phyloP scores from a whole-genome alignment of 2,329 filamentous ascomycete species.

The Aspergillus vadensis region DNA sequence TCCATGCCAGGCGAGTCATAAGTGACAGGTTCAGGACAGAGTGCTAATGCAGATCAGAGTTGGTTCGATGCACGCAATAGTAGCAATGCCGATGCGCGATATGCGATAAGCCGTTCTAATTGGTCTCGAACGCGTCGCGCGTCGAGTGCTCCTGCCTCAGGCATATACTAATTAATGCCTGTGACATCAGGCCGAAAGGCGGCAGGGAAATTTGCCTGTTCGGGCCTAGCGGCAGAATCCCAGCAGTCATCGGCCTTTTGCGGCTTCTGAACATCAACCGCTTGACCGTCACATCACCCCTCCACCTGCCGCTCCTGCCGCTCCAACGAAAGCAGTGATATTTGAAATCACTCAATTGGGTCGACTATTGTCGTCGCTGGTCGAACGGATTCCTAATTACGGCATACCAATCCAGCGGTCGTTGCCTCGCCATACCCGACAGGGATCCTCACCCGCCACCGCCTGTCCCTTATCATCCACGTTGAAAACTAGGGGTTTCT shows the following conservation, averaged over 20 bases:
- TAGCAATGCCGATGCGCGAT: conserved; percentile 13
- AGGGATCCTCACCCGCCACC: conserved; percentile 24
- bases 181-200: conserved; percentile 27
- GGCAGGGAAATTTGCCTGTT: conserved; percentile 28
- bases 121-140: conserved; percentile 33
- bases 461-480: conserved; percentile 20
- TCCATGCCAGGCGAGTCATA: neutral
- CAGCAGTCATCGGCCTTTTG: conserved; percentile 37
- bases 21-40: neutral
- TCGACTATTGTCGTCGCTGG: conserved; percentile 14
- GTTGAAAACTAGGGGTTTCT: conserved; percentile 14
- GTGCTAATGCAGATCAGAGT: neutral
- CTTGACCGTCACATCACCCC: conserved; percentile 32
- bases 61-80: conserved; percentile 9
- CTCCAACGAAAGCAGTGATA: conserved; percentile 25
- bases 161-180: conserved; percentile 21
- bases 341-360: conserved; percentile 30
- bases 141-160: conserved; percentile 30
- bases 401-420: conserved; percentile 12
- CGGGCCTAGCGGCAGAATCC: conserved; percentile 34
- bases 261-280: conserved; percentile 42
- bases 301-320: conserved; percentile 26
- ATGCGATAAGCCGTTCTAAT: conserved; percentile 18
- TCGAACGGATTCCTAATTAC: conserved; percentile 14
- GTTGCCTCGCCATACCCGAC: conserved; percentile 17